These are phyloP conservation scores for Fallopia convolvulus DNA, from an alignment of 148 eudicot species.

Conservation along the genomic window DNA sequence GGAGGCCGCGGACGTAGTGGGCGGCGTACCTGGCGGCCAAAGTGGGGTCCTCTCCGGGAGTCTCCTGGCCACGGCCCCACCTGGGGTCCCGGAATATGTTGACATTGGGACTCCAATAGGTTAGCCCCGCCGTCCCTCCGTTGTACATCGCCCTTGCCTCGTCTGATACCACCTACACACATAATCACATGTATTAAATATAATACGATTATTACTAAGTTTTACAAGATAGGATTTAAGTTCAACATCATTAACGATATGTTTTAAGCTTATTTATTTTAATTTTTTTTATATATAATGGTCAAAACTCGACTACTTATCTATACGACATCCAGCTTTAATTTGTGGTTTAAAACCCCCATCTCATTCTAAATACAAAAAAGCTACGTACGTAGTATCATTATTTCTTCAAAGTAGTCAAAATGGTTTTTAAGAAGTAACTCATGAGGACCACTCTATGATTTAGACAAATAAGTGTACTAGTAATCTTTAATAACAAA, in stretches of 20 bases:
- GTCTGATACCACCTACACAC: slow-evolving; percentile 65
- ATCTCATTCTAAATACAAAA: no score
- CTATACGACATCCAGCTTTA: no score
- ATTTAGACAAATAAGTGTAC: no score
- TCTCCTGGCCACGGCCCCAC: slow-evolving; percentile 96
- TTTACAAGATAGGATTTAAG: no score
- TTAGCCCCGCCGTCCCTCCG: slow-evolving; percentile 75
- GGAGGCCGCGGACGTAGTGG: slow-evolving; percentile 81
- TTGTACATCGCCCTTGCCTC: slow-evolving; percentile 98
- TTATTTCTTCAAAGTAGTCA: no score
- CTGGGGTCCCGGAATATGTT: slow-evolving; percentile 91
- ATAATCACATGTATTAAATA: background rate
- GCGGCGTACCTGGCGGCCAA: slow-evolving; percentile 62
- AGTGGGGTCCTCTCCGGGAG: slow-evolving; percentile 87
- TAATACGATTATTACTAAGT: no score
- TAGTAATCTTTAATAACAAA: no score
- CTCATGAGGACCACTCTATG: background rate
- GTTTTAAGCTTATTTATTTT: background rate
- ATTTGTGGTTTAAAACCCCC: no score
- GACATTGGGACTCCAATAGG: slow-evolving; percentile 97
- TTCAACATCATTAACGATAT: background rate
- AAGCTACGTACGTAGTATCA: no score
- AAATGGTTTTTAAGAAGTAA: no score
- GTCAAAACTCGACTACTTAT: no score
- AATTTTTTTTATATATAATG: no score